Evolutionary conservation across 2,329 filamentous ascomycete genomes (phyloP), one percentile per base, ranked within the genome.

Genomic region (Cladosporium austrohemisphaericum): DNA sequence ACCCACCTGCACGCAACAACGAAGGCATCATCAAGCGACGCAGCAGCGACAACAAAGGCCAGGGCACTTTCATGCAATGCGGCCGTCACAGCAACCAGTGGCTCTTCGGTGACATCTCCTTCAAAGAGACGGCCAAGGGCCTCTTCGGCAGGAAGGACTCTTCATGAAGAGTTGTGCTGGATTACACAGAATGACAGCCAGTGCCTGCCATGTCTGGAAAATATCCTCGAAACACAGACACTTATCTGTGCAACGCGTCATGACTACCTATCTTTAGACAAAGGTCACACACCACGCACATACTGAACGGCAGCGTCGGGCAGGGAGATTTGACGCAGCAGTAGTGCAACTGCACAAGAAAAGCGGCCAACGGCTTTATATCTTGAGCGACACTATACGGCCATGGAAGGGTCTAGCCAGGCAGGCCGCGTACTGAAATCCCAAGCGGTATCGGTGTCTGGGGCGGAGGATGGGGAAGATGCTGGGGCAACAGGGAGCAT

Each of bases 21-120:
- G 44, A 47, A n/a, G 31, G 25, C 44, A 13, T 25, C 31, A 36
- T 28, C 31, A 50, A 50, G 29, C 38, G 47, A 16, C 47, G 47
- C 23, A 47, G 32, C 44, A 38, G 33, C 33, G 44, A 47, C 37
- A 50, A 28, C 29, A 41, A 43, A 11, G 40, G 47, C 22, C 37
- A 43, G 19, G 45, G 41, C 19, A 54, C 53, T 8, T 63, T 57
- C 51, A 52, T 51, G 22, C 56, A 76, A 50, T 73, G 65, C 47
- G 74, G 74, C 11, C 69, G 74, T 7, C 74, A 77, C 58, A 70
- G 68, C 14, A 76, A 77, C 48, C 71, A 76, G 47, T 77, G 75
- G 75, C 64, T 77, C 4, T 77, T 77, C 51, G 68, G 69, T 16
- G 71, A 72, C 1, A 72, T 76, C 57, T 74, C 71, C 55, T 60